phyloP scores from a whole-genome alignment of 2,329 filamentous ascomycete genomes.

The Cercospora janseana region DNA sequence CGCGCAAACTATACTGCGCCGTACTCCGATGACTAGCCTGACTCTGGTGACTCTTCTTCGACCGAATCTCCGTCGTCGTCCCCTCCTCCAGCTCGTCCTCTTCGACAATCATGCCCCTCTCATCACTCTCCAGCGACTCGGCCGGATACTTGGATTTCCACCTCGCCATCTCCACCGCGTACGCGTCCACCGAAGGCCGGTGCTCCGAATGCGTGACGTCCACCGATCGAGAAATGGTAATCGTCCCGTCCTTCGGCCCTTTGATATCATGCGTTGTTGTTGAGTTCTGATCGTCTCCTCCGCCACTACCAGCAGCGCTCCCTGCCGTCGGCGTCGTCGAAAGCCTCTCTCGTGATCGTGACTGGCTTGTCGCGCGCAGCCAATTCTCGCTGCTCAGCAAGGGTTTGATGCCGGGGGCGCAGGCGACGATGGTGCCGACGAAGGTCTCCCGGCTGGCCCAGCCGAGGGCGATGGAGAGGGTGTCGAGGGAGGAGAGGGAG shows the following conservation, averaged over 20 bases:
- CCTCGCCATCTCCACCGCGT: constrained; percentile 15
- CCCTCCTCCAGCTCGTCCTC: constrained; percentile 7
- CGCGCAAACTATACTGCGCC: constrained; percentile 5
- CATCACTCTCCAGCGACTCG: constrained; percentile 19
- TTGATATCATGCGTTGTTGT: too few species aligned
- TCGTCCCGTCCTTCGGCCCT: constrained; percentile 17
- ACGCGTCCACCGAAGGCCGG: constrained; percentile 1
- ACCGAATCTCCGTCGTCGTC: too few species aligned
- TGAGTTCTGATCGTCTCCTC: too few species aligned
- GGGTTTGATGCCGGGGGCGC: constrained; percentile 55
- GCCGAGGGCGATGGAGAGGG: constrained; percentile 38
- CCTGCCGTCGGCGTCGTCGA: too few species aligned
- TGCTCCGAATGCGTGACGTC: constrained; percentile 13
- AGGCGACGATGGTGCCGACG: constrained; percentile 54
- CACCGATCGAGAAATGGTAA: constrained; percentile 18
- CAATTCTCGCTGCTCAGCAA: constrained; percentile 43
- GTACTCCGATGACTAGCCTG: background rate
- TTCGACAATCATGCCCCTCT: constrained; percentile 21
- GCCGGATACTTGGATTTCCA: constrained; percentile 14
- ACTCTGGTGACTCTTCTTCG: constrained; percentile 15
- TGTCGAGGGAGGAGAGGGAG: constrained; percentile 46
- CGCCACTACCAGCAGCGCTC: too few species aligned
- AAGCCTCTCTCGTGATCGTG: constrained; percentile 17
- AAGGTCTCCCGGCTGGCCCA: constrained; percentile 57
- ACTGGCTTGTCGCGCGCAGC: constrained; percentile 10